Evolutionary conservation across 1,139 yeast species (phyloP), one percentile per base, ranked within the genome.

Genomic region (Sugiyamaella novakii): DNA sequence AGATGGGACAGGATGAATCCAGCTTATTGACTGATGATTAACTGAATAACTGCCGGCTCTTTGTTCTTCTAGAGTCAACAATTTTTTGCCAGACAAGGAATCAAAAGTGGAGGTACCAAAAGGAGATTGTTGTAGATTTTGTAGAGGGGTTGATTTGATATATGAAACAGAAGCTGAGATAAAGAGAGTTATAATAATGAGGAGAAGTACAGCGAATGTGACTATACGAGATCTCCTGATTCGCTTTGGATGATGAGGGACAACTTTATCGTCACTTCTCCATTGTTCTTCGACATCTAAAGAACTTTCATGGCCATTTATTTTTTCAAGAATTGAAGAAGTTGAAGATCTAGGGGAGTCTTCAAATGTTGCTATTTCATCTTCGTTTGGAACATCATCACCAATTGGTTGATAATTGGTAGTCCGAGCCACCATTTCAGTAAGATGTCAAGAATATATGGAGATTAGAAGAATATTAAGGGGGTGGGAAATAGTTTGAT

Each of bases 11-110:
- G 62, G 52, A 8, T 55, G 58, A 22, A 62, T 52, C 66, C 66
- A 62, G 33, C 52, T 51, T 34, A 62, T 60, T 5, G 56, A 44
- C 48, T 58, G 45, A 8, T 45, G 45, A 11, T 41, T 40, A 1
- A 65, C 56, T 2, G 44, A 22, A 47, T 58, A 67, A 3, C 43
- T 43, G 10, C 71, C 71, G 5, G 51, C 46, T 22, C 68, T 58
- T 53, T 54, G 50, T 10, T 62, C 68, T 2, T 51, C 57, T 17
- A 65, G 51, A 17, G 59, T 43, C 18, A 64, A 44, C 5, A 47
- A 44, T 18, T 46, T 44, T 19, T 37, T 39, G 22, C 51, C 46
- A 11, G 36, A 24, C 5, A 28, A 22, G 2, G 34, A 3, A 12
- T 30, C 43, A 27, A 29, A 18, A n/a, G 24, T 27, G 6, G 17